Base-by-base conservation (phyloP, 2,329 filamentous ascomycete genomes). In the Ilyonectria destructans region DNA sequence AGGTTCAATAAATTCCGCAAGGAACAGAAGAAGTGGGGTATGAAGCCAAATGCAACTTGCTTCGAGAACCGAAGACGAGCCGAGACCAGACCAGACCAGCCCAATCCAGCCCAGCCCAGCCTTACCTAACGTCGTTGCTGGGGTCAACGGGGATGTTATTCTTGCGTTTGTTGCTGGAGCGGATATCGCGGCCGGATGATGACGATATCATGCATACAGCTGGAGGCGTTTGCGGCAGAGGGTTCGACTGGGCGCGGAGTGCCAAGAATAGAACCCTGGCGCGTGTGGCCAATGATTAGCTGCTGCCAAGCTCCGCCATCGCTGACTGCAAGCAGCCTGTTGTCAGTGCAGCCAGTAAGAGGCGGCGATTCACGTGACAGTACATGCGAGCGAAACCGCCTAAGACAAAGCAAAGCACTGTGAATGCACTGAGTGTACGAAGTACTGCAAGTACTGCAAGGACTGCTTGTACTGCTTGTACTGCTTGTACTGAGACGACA, bases 131-230 rank as follows among this genome's bases (percentile, higher is more conserved):
- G 40, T 19, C 40, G 15, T 62, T 56, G 40, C 51, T 46, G 59
- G 49, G 35, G 59, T 54, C 21, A 21, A 48, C 21, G 33, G 31
- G 21, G 15, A 13, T n/a, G 17, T 26, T 29, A 19, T n/a, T 31
- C 15, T 58, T 19, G 43, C 17, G 33, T 62, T 35, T 58, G 55
- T 57, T 56, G 60, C 29, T 12, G 23, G 46, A 45, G 55, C 56
- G 62, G 62, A 48, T 65, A 31, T 46, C 56, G 56, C 57, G 56
- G 40, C 40, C 40, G 56, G 35, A 49, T 48, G 56, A 65, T 65
- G 57, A 65, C 62, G 56, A 31, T 65, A 49, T 65, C 23, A n/a
- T 65, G 62, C 57, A 65, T 49, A n/a, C 33, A 29, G 10, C 51
- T 23, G 31, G n/a, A 8, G 33, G 10, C n/a, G 29, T n/a, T 8